Evolutionary conservation across 2,329 filamentous ascomycete species (phyloP).

Genomic region (Albophoma yamanashiensis): DNA sequence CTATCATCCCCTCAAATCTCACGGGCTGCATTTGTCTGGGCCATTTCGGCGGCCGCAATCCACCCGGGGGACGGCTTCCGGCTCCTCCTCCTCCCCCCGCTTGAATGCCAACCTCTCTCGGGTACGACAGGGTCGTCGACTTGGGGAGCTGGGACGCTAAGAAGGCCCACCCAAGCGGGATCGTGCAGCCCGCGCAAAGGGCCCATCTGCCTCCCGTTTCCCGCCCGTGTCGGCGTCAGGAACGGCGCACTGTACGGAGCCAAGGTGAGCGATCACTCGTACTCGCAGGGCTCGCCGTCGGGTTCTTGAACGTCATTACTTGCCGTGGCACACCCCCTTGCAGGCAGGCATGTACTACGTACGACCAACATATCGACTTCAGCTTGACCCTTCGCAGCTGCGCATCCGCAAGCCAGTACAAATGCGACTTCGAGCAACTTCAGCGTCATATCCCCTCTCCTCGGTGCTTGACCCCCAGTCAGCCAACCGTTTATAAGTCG

Average conservation of each 20-base stretch:
- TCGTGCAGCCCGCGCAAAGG: not conserved
- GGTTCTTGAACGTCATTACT: not conserved
- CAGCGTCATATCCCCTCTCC: not conserved
- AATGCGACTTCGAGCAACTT: not conserved
- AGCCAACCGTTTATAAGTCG: not conserved
- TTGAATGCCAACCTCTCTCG: not conserved
- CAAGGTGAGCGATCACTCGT: not conserved
- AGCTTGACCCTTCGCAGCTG: not conserved
- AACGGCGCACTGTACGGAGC: not conserved
- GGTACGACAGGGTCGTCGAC: not conserved
- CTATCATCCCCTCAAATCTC: not conserved
- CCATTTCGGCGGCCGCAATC: not conserved
- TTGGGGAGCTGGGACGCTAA: not conserved
- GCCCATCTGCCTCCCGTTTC: not conserved
- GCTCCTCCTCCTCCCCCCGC: not conserved
- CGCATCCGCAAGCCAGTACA: not conserved
- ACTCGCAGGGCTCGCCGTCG: not conserved
- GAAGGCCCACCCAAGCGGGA: not conserved
- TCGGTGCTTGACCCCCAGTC: not conserved
- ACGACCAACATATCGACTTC: not conserved
- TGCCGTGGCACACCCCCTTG: not conserved
- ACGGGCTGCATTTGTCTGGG: not conserved
- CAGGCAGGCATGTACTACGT: too few species aligned
- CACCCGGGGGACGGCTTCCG: not conserved
- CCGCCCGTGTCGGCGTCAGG: not conserved